Conservation (phyloP, 1,284 basidiomycete genomes). For the Macrocystidia cucumis region DNA sequence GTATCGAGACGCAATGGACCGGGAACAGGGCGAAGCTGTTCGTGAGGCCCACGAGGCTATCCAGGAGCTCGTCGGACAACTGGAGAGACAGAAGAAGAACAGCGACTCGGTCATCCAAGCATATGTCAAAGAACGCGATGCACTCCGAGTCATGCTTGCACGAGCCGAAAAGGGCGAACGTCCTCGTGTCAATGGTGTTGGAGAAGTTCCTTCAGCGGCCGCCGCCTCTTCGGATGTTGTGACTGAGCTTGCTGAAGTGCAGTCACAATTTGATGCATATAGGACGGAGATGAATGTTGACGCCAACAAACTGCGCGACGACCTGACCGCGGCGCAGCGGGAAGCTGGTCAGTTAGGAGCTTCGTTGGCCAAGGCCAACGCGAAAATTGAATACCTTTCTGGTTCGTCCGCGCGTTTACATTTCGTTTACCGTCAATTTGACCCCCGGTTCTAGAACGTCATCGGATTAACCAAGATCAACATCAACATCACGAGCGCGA, state of each 20-base stretch:
- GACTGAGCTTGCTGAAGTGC: constrained; percentile 63
- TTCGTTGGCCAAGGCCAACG: constrained; percentile 73
- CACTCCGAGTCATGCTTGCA: constrained; percentile 70
- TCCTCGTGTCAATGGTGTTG: constrained; percentile 24
- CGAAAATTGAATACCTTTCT: constrained; percentile 65
- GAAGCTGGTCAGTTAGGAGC: constrained; percentile 63
- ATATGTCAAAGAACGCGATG: constrained; percentile 83
- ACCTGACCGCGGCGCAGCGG: constrained; percentile 55
- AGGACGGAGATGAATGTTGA: constrained; percentile 76
- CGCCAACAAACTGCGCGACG: constrained; percentile 60
- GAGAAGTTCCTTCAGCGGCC: constrained; percentile 13
- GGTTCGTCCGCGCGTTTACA: constrained; percentile 40
- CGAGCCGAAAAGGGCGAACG: constrained; percentile 31
- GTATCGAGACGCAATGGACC: constrained; percentile 53
- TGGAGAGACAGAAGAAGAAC: constrained; percentile 63
- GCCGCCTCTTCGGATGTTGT: constrained; percentile 18
- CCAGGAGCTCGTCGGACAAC: constrained; percentile 67
- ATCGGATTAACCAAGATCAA: constrained; percentile 60
- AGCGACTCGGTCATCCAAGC: constrained; percentile 70
- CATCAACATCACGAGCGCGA: constrained; percentile 47
- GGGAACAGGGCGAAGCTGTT: constrained; percentile 76
- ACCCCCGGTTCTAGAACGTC: constrained; percentile 40
- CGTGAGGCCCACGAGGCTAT: constrained; percentile 86
- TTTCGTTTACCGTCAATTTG: constrained; percentile 1
- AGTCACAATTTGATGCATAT: constrained; percentile 71